A percentile compares a stretch with the other conserved stretches of the same genome.
phyloP scores from a whole-genome alignment of 148 eudicot species.

The Cornus kousa region DNA sequence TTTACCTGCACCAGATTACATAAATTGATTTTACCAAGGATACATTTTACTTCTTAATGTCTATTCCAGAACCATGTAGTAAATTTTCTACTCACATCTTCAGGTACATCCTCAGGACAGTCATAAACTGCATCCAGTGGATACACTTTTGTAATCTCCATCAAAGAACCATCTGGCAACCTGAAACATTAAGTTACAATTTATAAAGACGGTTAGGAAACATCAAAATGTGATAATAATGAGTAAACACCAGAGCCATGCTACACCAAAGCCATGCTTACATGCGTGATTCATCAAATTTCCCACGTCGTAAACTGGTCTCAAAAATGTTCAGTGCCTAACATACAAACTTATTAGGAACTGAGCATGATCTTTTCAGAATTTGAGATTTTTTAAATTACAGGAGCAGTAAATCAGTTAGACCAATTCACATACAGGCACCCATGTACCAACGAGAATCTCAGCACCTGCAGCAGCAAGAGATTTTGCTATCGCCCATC shows the following conservation, averaged over 20 bases:
- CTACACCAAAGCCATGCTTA: slow-evolving; percentile 40
- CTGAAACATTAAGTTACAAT: slow-evolving; percentile 39
- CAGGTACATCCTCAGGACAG: slow-evolving; percentile 92
- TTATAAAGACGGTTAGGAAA: neutral
- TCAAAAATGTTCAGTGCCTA: slow-evolving; percentile 96
- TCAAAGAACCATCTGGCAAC: slow-evolving; percentile 91
- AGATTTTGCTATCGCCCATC: slow-evolving; percentile 99
- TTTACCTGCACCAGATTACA: slow-evolving; percentile 53
- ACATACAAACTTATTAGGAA: slow-evolving; percentile 14
- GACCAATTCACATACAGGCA: slow-evolving; percentile 66
- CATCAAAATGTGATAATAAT: neutral
- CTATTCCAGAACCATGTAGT: neutral
- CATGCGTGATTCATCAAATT: slow-evolving; percentile 94
- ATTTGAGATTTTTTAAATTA: neutral
- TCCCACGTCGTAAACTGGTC: slow-evolving; percentile 88
- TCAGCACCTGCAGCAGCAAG: slow-evolving; percentile 99
- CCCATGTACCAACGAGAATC: slow-evolving; percentile 99
- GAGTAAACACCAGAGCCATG: neutral
- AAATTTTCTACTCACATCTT: slow-evolving; percentile 54
- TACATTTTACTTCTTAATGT: neutral
- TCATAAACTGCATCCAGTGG: slow-evolving; percentile 95
- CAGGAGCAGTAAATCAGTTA: neutral
- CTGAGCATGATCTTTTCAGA: neutral
- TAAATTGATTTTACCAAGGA: neutral
- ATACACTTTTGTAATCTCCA: slow-evolving; percentile 93